Conservation (phyloP, 345 rosid species). For the Murraya paniculata region DNA sequence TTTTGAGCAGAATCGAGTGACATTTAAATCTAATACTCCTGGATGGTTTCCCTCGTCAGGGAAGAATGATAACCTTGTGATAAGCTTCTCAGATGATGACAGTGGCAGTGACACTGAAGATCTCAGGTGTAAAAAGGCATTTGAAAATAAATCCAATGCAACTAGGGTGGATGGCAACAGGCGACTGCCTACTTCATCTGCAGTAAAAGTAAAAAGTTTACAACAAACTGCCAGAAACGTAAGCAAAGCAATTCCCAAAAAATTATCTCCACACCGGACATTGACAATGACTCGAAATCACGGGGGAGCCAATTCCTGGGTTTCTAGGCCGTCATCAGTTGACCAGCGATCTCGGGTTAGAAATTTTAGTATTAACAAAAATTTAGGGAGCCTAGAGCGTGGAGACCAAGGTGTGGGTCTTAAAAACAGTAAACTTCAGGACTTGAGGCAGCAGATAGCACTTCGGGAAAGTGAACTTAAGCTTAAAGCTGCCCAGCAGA, state of each 20-base stretch:
- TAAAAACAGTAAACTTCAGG: constrained; percentile 55
- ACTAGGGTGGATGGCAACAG: constrained; percentile 24
- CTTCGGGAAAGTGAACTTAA: constrained; percentile 77
- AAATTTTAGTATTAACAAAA: constrained; percentile 36
- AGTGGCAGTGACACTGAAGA: constrained; percentile 77
- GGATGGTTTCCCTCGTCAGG: constrained; percentile 41
- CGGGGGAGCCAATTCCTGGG: constrained; percentile 42
- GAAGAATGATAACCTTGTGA: constrained; percentile 62
- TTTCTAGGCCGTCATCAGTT: constrained; percentile 21
- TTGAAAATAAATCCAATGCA: constrained; percentile 31
- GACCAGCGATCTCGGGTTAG: constrained; percentile 43
- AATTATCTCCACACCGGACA: constrained; percentile 40
- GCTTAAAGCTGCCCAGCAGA: constrained; percentile 63
- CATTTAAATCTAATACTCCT: constrained; percentile 33
- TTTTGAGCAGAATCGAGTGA: constrained; percentile 41
- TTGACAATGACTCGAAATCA: constrained; percentile 31
- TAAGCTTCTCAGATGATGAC: constrained; percentile 85
- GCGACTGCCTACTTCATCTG: constrained; percentile 30
- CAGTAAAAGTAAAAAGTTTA: constrained; percentile 30
- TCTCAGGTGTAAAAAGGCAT: constrained; percentile 21
- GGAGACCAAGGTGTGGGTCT: constrained; percentile 42
- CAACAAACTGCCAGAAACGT: constrained; percentile 30
- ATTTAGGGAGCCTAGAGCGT: constrained; percentile 38
- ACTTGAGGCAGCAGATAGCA: constrained; percentile 92
- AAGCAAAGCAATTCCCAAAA: constrained; percentile 40